Conservation (phyloP, 179 eudicot species). For the Beta corolliflora region DNA sequence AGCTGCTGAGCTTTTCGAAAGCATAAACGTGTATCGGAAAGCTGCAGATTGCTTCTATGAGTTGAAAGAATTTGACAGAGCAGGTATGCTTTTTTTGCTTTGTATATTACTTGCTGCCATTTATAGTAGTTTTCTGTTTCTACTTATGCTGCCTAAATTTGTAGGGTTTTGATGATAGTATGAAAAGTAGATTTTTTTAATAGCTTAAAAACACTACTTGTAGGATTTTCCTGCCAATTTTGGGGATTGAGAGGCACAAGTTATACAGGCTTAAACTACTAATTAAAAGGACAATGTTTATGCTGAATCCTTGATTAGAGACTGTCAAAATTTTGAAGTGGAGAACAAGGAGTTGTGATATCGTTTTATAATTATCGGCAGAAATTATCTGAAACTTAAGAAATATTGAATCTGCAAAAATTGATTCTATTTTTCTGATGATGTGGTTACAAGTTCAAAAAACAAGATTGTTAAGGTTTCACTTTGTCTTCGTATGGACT, state of each 20-base stretch:
- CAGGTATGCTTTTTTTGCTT: slow-evolving; percentile 41
- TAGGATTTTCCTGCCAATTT: background rate
- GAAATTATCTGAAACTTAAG: background rate
- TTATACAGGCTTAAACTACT: background rate
- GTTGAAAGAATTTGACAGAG: slow-evolving; percentile 54
- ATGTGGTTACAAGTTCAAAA: background rate
- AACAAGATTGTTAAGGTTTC: background rate
- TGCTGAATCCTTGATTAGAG: background rate
- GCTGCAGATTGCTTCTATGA: slow-evolving; percentile 69
- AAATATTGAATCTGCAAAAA: no score
- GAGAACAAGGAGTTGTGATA: background rate
- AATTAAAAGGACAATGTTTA: background rate
- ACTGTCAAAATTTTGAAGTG: background rate
- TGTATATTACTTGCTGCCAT: background rate
- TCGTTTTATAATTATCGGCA: background rate
- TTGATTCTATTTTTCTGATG: background rate
- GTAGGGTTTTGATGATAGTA: background rate
- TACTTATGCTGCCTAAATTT: background rate
- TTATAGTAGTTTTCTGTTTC: no score
- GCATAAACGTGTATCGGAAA: slow-evolving; percentile 45
- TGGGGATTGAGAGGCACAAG: background rate
- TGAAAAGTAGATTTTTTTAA: no score
- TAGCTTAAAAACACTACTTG: no score
- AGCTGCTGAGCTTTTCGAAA: slow-evolving; percentile 69
- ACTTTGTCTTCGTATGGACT: background rate